Evolutionary conservation across 768 basidiomycete species (phyloP), one percentile per base, ranked within the genome.

Genomic region (Macrolepiota fuliginosa): DNA sequence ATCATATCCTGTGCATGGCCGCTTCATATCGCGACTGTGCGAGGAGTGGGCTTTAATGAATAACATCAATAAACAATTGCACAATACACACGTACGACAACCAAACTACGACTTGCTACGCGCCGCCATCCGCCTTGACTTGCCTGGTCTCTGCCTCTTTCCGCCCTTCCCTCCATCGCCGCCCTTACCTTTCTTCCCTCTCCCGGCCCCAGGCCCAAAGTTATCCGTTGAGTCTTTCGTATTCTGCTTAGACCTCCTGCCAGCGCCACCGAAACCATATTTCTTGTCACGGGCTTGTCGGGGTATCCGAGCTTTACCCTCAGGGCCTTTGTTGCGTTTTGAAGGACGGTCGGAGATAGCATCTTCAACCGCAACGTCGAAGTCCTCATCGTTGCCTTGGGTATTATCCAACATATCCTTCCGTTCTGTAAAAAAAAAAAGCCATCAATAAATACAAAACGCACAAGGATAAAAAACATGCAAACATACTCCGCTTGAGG

Each of bases 291-390:
- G 84, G 13, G 78, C 81, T 25, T 79, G 71, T 17, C 92, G 85
- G 49, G 84, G 78, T 63, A 90, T 74, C 22, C 71, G 51, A 36
- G 51, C 5, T 22, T 61, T 49, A 11, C 82, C 82, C 35, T 73
- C 73, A 22, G 69, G 64, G 7, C 72, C 67, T 56, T 76, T 80
- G 35, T 76, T 73, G 58, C 90, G 89, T 60, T 85, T 79, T 4
- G 79, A 69, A 11, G 90, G 89, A 13, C 84, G 84, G 66, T 90
- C 88, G 29, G 88, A 74, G 67, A 96, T 86, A 10, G 93, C 94
- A 62, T 96, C 92, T 71, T 98, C 94, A 37, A 97, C 86, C 0
- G 91, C 90, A 62, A 98, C 82, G 68, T 96, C 94, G 69, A 97
- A 97, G 29, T 85, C 89, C 17, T 72, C 78, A 10, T 81, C 79